These are phyloP conservation scores for Amanita brunnescens DNA, from an alignment of 768 basidiomycete species.

Conservation along the genomic window DNA sequence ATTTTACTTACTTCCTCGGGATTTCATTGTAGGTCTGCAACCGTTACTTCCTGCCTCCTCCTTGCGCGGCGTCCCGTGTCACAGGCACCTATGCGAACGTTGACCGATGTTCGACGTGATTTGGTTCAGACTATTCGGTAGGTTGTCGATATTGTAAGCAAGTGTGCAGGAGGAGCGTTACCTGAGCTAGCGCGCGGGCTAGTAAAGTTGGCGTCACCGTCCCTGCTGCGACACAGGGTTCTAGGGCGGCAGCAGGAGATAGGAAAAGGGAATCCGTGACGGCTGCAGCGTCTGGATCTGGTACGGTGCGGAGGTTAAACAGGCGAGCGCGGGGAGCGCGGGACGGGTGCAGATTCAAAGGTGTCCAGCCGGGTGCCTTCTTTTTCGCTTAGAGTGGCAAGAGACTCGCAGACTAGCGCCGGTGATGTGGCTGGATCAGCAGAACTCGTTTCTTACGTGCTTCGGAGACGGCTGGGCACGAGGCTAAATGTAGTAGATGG, in stretches of 20 bases:
- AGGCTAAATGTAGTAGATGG: too few species aligned
- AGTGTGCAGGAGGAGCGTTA: conserved; percentile 78
- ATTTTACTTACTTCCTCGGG: conserved; percentile 71
- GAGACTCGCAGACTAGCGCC: too few species aligned
- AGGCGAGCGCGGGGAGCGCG: conserved; percentile 32
- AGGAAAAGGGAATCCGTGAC: conserved; percentile 23
- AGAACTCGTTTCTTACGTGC: conserved; percentile 48
- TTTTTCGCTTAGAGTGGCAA: conserved; percentile 7
- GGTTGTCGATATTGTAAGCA: conserved; percentile 80
- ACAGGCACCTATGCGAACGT: conserved; percentile 50
- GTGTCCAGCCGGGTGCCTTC: conserved; percentile 22
- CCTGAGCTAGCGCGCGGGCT: conserved; percentile 82
- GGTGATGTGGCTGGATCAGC: not conserved
- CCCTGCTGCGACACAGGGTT: conserved; percentile 20
- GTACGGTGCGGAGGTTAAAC: conserved; percentile 20
- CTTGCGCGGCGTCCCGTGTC: conserved; percentile 20
- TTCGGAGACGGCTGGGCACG: too few species aligned
- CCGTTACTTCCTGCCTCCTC: conserved; percentile 28
- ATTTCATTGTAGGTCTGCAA: conserved; percentile 71
- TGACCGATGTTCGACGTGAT: conserved; percentile 67
- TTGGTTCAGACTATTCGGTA: conserved; percentile 85
- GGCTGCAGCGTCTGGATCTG: conserved; percentile 26
- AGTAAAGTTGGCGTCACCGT: conserved; percentile 24
- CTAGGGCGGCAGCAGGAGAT: conserved; percentile 17
- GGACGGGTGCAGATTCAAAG: conserved; percentile 19